A percentile compares a stretch with the other conserved stretches of the same genome.
Evolutionary conservation across 129 eudicot genomes (phyloP).

Genomic region (Pseudognaphalium luteoalbum): DNA sequence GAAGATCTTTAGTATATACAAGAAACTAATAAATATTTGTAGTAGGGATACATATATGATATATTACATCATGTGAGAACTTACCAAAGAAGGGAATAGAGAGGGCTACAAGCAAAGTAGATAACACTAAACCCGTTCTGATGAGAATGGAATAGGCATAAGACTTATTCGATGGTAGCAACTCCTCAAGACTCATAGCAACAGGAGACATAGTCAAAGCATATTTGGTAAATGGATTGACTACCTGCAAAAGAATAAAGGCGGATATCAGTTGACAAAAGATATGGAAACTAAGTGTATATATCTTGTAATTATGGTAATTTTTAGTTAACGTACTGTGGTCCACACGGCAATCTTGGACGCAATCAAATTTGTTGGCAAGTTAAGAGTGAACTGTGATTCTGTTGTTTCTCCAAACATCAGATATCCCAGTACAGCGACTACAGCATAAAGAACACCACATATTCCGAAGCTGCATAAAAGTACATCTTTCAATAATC

Average conservation of each 20-base stretch:
- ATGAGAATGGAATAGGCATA: conserved; percentile 60
- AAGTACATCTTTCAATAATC: conserved; percentile 2
- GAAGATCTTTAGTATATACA: conserved; percentile 12
- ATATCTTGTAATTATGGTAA: background rate
- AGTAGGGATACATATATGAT: background rate
- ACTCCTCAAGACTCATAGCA: conserved; percentile 91
- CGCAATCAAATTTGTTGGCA: conserved; percentile 72
- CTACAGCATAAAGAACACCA: conserved; percentile 70
- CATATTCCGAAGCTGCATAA: conserved; percentile 69
- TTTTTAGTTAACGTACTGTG: conserved; percentile 51
- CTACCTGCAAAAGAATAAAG: conserved; percentile 62
- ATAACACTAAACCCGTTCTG: conserved; percentile 73
- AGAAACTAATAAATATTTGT: background rate
- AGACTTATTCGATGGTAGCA: conserved; percentile 67
- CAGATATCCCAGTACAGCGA: conserved; percentile 73
- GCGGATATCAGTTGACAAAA: conserved; percentile 14
- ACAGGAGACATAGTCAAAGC: conserved; percentile 92
- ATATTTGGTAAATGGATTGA: conserved; percentile 95
- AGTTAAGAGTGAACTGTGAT: conserved; percentile 87
- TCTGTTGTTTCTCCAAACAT: conserved; percentile 78
- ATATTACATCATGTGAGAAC: conserved; percentile 12
- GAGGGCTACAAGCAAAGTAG: conserved; percentile 76
- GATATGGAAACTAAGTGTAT: background rate
- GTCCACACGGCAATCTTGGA: conserved; percentile 97
- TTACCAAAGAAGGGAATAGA: conserved; percentile 81